Base-by-base conservation (phyloP, 2,329 filamentous ascomycete species). In the Trichophyton benhamiae region DNA sequence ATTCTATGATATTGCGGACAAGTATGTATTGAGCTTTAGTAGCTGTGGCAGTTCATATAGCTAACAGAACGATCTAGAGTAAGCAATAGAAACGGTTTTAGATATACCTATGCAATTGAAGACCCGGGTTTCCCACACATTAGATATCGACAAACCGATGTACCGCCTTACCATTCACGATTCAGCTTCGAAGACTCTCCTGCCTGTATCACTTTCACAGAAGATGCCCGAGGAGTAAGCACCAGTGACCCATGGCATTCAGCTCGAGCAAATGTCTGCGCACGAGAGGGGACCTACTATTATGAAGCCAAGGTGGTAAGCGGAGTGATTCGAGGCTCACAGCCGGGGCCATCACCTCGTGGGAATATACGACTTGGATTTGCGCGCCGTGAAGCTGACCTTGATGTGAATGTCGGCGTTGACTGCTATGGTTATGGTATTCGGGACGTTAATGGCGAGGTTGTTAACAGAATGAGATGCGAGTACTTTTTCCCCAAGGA, bases 351-450 rank as follows among this genome's bases (percentile, higher is more conserved):
- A 11, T 67, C 69, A 22, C 66, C 71, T 60, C 69, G 74, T 60
- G 76, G 77, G 8, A 74, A 77, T 74, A 80, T 72, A 71, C 80
- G 68, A 71, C 80, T 75, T 36, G 77, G 77, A 27, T 78, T 78
- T 61, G 75, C 75, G 44, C 70, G 77, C 42, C 72, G 76, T 22
- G 77, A 79, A 65, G 75, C 79, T 6, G 74, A 76, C 61, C 69
- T 75, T 11, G 76, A 79, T 62, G 77, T 77, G 44, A 78, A 79
- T 70, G 86, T 97, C 25, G 87, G 94, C 6, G 83, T 97, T 71
- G 95, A 95, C 2, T 97, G 90, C 48, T 96, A 97, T 76, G 95
- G 91, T 70, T 97, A 97, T 72, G 92, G 89, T 53, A 83, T 97
- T 62, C 87, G 91, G 49, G 94, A 99, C 69, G 86, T 91, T 25